Percentiles rank a stretch among this genome's conserved stretches.
Evolutionary conservation across 2,329 filamentous ascomycete genomes (phyloP).

Genomic region (Hypoxylon sp.): DNA sequence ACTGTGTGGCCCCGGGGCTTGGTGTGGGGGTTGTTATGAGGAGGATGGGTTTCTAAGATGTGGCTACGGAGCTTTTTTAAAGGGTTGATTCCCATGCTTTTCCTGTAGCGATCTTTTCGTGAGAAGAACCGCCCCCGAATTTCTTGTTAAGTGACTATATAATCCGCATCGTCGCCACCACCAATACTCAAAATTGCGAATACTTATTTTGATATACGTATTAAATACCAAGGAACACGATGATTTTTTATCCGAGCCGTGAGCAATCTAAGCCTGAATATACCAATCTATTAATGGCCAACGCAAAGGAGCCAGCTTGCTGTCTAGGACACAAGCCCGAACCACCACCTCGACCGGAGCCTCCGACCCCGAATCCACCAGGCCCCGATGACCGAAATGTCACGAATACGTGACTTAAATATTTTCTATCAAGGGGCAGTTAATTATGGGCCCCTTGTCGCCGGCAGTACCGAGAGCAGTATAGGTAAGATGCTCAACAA

Average conservation of each 20-base stretch:
- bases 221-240: slow-evolving; percentile 14
- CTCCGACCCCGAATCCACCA: slow-evolving; percentile 52
- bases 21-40: slow-evolving; percentile 36
- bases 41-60: slow-evolving; percentile 32
- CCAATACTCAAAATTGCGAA: slow-evolving; percentile 14
- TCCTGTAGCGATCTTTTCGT: slow-evolving; percentile 15
- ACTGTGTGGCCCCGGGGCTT: slow-evolving; percentile 38
- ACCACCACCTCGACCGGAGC: slow-evolving; percentile 53
- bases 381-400: slow-evolving; percentile 43
- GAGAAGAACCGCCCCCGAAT: slow-evolving; percentile 17
- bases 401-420: slow-evolving; percentile 23
- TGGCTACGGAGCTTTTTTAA: slow-evolving; percentile 33
- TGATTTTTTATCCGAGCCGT: slow-evolving; percentile 26
- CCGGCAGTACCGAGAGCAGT: background rate
- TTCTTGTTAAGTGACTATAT: slow-evolving; percentile 15
- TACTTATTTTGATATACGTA: slow-evolving; percentile 18
- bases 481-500: slow-evolving; percentile 29
- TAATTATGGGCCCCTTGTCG: slow-evolving; percentile 16
- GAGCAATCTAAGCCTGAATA: slow-evolving; percentile 14
- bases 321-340: slow-evolving; percentile 46
- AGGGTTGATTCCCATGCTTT: slow-evolving; percentile 34
- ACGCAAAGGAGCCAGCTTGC: slow-evolving; percentile 25
- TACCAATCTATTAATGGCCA: slow-evolving; percentile 5
- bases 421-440: slow-evolving; percentile 20
- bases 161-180: slow-evolving; percentile 13